phyloP scores from a whole-genome alignment of 352 stramenopile genomes.

The Elongisporangium undulatum region DNA sequence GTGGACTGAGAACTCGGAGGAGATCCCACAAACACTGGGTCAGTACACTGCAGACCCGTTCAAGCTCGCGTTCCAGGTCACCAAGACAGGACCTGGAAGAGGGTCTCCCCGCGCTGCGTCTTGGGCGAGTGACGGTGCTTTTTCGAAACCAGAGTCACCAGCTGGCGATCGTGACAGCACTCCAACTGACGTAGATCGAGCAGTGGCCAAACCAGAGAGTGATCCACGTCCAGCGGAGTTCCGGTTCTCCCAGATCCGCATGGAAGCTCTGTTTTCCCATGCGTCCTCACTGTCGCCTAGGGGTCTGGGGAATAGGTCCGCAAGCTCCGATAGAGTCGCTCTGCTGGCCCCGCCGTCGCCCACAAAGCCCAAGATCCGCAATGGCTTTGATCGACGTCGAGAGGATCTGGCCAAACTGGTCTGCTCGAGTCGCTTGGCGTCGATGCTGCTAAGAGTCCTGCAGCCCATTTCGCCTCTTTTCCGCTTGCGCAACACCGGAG shows the following conservation, averaged over 20 bases:
- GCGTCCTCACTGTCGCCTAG: constrained; percentile 5
- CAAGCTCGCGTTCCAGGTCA: constrained; percentile 65
- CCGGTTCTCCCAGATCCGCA: constrained; percentile 68
- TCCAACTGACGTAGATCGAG: neutral
- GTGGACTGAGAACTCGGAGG: constrained; percentile 22
- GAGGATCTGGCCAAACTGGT: neutral
- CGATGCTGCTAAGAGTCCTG: constrained; percentile 17
- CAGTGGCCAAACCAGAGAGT: constrained; percentile 6
- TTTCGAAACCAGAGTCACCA: neutral
- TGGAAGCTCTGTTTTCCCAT: constrained; percentile 67
- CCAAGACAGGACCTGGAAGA: constrained; percentile 9
- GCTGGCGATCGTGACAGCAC: neutral
- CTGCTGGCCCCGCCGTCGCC: constrained; percentile 14
- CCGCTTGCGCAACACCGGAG: constrained; percentile 43
- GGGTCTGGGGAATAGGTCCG: constrained; percentile 5
- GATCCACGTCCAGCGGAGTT: constrained; percentile 63
- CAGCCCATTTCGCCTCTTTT: constrained; percentile 59
- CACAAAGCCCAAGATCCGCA: constrained; percentile 17
- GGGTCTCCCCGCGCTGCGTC: neutral
- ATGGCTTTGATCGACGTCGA: neutral
- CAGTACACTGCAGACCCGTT: constrained; percentile 41
- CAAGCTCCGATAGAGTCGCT: constrained; percentile 10
- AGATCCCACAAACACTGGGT: constrained; percentile 10
- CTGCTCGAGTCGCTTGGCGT: neutral
- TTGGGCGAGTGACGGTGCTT: neutral